Evolutionary conservation across 164 flowering plant genomes (phyloP), one percentile per base, ranked within the genome.

Genomic region (Litsea cubeba): DNA sequence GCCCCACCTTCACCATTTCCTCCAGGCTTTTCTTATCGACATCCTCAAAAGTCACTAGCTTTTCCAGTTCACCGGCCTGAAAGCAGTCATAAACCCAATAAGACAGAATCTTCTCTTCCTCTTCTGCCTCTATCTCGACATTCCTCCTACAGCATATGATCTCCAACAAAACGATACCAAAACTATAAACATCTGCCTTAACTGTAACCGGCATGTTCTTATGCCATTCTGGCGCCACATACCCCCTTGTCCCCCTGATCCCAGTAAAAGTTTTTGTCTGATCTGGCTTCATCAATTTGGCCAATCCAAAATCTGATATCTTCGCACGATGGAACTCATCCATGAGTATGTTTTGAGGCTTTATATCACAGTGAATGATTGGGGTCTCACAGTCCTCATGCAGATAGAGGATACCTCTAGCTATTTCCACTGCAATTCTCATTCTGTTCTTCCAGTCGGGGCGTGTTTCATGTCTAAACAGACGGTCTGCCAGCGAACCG

Each of bases 171-270:
- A 54, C 60, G 1, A 54, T 14, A 15, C 60, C 60, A 18, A 54
- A 54, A 18, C 60, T 54, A 54, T 54, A 54, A 14, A 54, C 60
- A 54, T 54, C 60, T 54, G 60, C 60, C 62, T 70, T 70, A 15
- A 70, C 60, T n/a, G 72, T 24, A 28, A 70, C 35, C 22, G 76
- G 60, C 71, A 66, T 70, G 49, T 28, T 70, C 50, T 64, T 76
- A 71, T 72, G 76, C 79, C 82, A 79, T 68, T 79, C 82, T 0
- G 82, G 79, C 5, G 82, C 82, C 5, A 79, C 76, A 57, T 79
- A 73, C 6, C 82, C 82, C 62, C 50, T 69, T 1, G 82, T 79
- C 17, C 82, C 82, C 58, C 82, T 70, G 46, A 79, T 76, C 5
- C 68, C 68, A 7, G 79, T 79, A 32, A 1, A 40, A 5, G 76